Conservation (phyloP, 768 basidiomycete genomes). For the Auricularia cornea region DNA sequence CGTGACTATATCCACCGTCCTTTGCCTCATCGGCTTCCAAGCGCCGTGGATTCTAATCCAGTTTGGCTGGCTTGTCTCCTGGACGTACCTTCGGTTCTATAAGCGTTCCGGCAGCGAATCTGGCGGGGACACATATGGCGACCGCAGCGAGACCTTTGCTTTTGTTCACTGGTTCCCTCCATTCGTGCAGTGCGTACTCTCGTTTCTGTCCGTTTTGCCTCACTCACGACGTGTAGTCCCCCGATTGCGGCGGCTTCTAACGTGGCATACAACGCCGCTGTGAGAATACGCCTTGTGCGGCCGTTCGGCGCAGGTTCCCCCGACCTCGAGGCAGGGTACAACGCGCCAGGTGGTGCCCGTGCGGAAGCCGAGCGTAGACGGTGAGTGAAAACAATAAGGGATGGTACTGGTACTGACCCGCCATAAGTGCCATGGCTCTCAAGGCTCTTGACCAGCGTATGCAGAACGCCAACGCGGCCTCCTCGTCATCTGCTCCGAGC, state of each 20-base stretch:
- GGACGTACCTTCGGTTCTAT: constrained; percentile 95
- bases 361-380: constrained; percentile 95
- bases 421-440: constrained; percentile 77
- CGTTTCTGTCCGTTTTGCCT: neutral
- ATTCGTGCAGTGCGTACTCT: constrained; percentile 71
- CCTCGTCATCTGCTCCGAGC: neutral
- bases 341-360: constrained; percentile 74
- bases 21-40: constrained; percentile 77
- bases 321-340: constrained; percentile 66
- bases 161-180: constrained; percentile 97
- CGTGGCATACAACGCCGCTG: constrained; percentile 48
- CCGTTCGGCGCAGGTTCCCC: constrained; percentile 34
- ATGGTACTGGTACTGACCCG: constrained; percentile 3
- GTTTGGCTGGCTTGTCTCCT: constrained; percentile 97
- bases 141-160: constrained; percentile 93
- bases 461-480: constrained; percentile 7
- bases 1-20: constrained; percentile 78
- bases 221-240: constrained; percentile 4
- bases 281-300: constrained; percentile 68
- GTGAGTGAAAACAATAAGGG: constrained; percentile 34
- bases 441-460: constrained; percentile 94
- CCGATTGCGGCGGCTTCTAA: constrained; percentile 60
- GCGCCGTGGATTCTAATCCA: constrained; percentile 91
- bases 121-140: constrained; percentile 66
- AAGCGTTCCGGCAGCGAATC: constrained; percentile 72